These are phyloP conservation scores for Coniochaeta sp. DNA, from an alignment of 2,329 filamentous ascomycete species.

Conservation along the genomic window DNA sequence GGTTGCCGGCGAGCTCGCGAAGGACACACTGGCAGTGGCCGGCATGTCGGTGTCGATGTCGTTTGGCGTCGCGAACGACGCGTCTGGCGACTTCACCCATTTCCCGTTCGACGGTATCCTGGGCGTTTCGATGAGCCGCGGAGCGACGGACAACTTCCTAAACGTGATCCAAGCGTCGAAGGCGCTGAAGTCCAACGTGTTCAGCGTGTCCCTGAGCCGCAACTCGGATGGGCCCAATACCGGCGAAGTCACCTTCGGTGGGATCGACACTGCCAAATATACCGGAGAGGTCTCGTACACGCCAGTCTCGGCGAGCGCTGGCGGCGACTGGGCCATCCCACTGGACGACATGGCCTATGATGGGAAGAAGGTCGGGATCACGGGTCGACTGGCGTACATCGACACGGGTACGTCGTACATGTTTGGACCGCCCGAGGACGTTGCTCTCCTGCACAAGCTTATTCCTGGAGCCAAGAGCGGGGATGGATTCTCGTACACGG, in stretches of 20 bases:
- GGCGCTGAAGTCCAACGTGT: constrained; percentile 54
- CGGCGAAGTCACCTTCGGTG: constrained; percentile 73
- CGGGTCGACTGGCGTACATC: constrained; percentile 58
- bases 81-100: constrained; percentile 65
- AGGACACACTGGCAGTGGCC: constrained; percentile 61
- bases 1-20: constrained; percentile 59
- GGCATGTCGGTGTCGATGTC: constrained; percentile 55
- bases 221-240: constrained; percentile 57
- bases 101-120: constrained; percentile 88
- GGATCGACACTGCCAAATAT: constrained; percentile 58
- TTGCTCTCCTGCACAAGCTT: constrained; percentile 57
- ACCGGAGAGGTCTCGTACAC: constrained; percentile 64
- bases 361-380: constrained; percentile 49
- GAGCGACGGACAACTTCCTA: constrained; percentile 59
- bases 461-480: constrained; percentile 54
- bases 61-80: constrained; percentile 66
- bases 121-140: constrained; percentile 61
- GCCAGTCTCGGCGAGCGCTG: constrained; percentile 35
- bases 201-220: constrained; percentile 65
- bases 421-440: constrained; percentile 62
- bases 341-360: constrained; percentile 59
- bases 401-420: constrained; percentile 81
- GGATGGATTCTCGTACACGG: constrained; percentile 56
- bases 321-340: constrained; percentile 65
- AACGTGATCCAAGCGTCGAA: constrained; percentile 50